phyloP scores from a whole-genome alignment of 495 filamentous ascomycete species.

The Collariella sp. region DNA sequence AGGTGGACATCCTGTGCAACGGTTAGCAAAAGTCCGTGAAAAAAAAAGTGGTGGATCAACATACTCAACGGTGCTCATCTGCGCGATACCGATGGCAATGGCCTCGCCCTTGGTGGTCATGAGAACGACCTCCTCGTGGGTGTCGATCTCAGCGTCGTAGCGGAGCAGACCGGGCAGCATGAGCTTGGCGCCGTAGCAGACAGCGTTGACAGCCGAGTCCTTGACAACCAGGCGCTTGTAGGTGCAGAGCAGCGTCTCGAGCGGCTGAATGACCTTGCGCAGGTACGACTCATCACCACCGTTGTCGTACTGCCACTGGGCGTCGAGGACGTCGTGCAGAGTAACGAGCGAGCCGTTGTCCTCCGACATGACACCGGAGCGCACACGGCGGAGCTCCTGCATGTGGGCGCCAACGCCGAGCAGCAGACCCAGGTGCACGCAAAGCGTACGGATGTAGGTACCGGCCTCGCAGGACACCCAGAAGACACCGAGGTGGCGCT shows the following conservation, averaged over 20 bases:
- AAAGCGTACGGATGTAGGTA: slow-evolving; percentile 96
- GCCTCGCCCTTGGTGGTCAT: slow-evolving; percentile 99
- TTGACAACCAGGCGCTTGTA: slow-evolving; percentile 98
- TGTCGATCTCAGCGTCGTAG: slow-evolving; percentile 73
- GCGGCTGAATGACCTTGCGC: slow-evolving; percentile 75
- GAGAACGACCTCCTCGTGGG: slow-evolving; percentile 57
- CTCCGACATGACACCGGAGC: slow-evolving; percentile 92
- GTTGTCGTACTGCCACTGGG: slow-evolving; percentile 90
- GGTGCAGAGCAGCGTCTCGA: slow-evolving; percentile 80
- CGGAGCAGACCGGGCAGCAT: slow-evolving; percentile 93
- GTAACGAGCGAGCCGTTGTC: slow-evolving; percentile 71
- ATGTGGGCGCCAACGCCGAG: slow-evolving; percentile 95
- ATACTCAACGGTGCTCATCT: slow-evolving; percentile 52
- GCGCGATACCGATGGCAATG: slow-evolving; percentile 87
- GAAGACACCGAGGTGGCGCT: slow-evolving; percentile 95
- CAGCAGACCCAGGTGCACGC: slow-evolving; percentile 87
- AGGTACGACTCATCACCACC: slow-evolving; percentile 81
- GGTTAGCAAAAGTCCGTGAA: background rate
- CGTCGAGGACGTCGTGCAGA: slow-evolving; percentile 90
- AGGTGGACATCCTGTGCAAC: slow-evolving; percentile 54
- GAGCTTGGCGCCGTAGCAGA: slow-evolving; percentile 96
- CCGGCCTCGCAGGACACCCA: slow-evolving; percentile 99
- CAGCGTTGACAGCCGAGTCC: slow-evolving; percentile 88
- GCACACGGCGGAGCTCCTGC: slow-evolving; percentile 93
- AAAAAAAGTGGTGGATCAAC: background rate